Evolutionary conservation across 1,284 basidiomycete species (phyloP).

Genomic region (Ustilago cynodontis): DNA sequence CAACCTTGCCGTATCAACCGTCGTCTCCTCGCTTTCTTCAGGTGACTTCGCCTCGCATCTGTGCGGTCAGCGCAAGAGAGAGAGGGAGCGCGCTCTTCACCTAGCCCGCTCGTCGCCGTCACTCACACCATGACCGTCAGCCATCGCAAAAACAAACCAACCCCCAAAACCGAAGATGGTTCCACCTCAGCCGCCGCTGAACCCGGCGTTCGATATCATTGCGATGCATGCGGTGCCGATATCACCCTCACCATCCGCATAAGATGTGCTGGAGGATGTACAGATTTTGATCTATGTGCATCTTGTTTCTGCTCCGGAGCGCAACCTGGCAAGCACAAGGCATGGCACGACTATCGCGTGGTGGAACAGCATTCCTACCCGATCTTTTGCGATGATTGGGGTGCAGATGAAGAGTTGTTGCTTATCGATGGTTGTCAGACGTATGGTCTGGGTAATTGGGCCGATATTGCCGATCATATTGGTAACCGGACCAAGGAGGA

Average conservation of each 20-base stretch:
- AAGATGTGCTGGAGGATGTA: slow-evolving; percentile 67
- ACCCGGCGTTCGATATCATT: slow-evolving; percentile 68
- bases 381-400: slow-evolving; percentile 95
- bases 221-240: slow-evolving; percentile 68
- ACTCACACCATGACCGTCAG: slow-evolving; percentile 64
- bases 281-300: slow-evolving; percentile 72
- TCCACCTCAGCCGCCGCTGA: slow-evolving; percentile 61
- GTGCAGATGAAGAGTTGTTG: slow-evolving; percentile 96
- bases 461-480: slow-evolving; percentile 93
- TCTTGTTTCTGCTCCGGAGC: slow-evolving; percentile 90
- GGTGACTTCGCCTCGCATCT: neutral
- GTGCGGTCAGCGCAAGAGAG: neutral
- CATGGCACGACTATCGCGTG: slow-evolving; percentile 90
- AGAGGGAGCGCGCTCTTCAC: neutral
- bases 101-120: neutral
- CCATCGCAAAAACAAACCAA: slow-evolving; percentile 67
- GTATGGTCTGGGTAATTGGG: slow-evolving; percentile 96
- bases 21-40: neutral
- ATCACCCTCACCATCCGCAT: slow-evolving; percentile 69
- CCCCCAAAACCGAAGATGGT: slow-evolving; percentile 60
- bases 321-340: slow-evolving; percentile 87
- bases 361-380: slow-evolving; percentile 96
- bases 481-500: slow-evolving; percentile 95
- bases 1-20: neutral
- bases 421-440: slow-evolving; percentile 89